A percentile compares a stretch with the other conserved stretches of the same genome.
Evolutionary conservation across 202 grass and related monocot species (phyloP).

Genomic region (Schoenoplectus tabernaemontani): DNA sequence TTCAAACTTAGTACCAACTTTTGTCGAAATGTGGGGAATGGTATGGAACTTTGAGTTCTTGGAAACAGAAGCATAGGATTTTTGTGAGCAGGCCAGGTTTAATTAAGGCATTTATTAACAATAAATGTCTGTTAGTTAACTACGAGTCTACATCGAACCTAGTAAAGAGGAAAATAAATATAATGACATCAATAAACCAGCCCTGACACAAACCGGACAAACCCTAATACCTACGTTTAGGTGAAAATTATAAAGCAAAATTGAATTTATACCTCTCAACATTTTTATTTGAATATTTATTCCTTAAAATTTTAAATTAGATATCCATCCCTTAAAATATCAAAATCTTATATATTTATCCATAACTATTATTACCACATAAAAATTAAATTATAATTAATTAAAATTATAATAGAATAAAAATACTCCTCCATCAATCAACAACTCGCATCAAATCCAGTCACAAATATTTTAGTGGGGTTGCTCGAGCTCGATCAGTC

Average conservation of each 20-base stretch:
- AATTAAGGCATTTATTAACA: background rate
- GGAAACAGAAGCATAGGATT: slow-evolving; percentile 9
- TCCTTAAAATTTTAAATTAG: no score
- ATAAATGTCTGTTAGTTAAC: slow-evolving; percentile 17
- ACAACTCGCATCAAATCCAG: no score
- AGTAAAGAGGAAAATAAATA: background rate
- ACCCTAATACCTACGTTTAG: background rate
- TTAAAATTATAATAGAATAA: no score
- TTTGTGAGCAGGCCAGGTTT: background rate
- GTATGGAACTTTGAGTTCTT: slow-evolving; percentile 12
- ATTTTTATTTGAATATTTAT: no score
- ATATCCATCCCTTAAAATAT: no score
- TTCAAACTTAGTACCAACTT: slow-evolving; percentile 3
- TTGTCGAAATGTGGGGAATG: slow-evolving; percentile 18
- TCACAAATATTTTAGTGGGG: no score
- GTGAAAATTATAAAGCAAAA: background rate
- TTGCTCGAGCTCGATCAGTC: no score
- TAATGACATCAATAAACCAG: background rate
- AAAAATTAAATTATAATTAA: no score
- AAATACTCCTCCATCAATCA: no score
- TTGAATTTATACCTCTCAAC: no score
- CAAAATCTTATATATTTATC: no score
- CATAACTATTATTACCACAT: no score
- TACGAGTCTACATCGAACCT: background rate
- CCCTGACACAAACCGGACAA: background rate